Evolutionary conservation across 352 stramenopile species (phyloP), one percentile per base, ranked within the genome.

Genomic region (Blastocystis sp.): DNA sequence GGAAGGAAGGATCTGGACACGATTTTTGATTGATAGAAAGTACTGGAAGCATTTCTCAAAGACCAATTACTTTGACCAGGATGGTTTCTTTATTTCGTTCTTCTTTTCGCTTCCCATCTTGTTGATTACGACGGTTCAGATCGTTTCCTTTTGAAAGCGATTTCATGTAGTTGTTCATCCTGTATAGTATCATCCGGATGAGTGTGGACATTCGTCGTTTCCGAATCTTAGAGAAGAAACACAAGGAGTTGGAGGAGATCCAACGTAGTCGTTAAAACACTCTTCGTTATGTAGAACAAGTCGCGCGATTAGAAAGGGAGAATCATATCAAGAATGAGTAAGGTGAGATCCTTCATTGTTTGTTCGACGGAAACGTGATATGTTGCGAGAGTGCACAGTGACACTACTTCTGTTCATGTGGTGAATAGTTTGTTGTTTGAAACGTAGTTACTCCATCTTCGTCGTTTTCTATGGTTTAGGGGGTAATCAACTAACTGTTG

Each of bases 11-110:
- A n/a, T 63, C 2, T 49, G 24, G 40, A 29, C 16, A 4, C 14
- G 9, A 18, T 21, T 24, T 44, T 44, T 64, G 4, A 42, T 42
- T 14, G n/a, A 9, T 64, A 81, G 69, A 64, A 29, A 40, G 8
- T 81, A 81, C 42, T 81, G 69, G 69, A 38, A 61, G 24, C 63
- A 40, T 36, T 81, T 81, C 42, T 29, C 69, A 11, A 46, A 40
- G 42, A 81, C 36, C 21, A 57, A 81, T 29, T 81, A 81, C 69
- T 81, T 81, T 38, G 69, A 81, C 42, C 44, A 81, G 38, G 69
- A 81, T 65, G 69, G 69, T 2, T 34, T 81, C n/a, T 81, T 81
- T 44, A 63, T 65, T 48, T 81, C 69, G 3, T 81, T 81, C 27
- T 42, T 81, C 21, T 14, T 81, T 65, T 81, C 69, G 1, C 40